These are phyloP conservation scores for Grifola frondosa DNA, from an alignment of 1,284 basidiomycete genomes.

Conservation along the genomic window DNA sequence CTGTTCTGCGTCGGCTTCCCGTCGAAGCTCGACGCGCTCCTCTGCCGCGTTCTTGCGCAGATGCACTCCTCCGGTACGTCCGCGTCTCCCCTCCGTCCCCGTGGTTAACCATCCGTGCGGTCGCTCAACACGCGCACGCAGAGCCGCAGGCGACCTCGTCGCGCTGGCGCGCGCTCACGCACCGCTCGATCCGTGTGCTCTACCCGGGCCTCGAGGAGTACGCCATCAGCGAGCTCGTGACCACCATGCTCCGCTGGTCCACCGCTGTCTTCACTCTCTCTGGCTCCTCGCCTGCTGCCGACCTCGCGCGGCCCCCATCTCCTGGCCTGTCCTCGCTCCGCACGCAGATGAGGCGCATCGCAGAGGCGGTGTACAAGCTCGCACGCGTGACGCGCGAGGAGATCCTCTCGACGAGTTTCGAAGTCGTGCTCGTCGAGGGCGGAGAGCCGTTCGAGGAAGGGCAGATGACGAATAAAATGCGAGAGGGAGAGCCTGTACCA, in stretches of 20 bases:
- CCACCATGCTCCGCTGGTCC: slow-evolving; percentile 70
- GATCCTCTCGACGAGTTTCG: slow-evolving; percentile 71
- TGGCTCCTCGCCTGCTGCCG: slow-evolving; percentile 45
- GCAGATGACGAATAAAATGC: slow-evolving; percentile 67
- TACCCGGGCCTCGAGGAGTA: slow-evolving; percentile 67
- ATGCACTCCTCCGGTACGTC: slow-evolving; percentile 61
- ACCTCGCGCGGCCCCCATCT: slow-evolving; percentile 31
- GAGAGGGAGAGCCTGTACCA: slow-evolving; percentile 48
- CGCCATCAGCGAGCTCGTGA: slow-evolving; percentile 62
- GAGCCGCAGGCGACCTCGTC: slow-evolving; percentile 76
- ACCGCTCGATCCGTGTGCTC: slow-evolving; percentile 62
- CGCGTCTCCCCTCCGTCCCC: slow-evolving; percentile 6
- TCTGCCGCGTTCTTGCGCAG: slow-evolving; percentile 63
- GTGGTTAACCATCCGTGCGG: slow-evolving; percentile 12
- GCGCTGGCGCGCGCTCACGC: slow-evolving; percentile 70
- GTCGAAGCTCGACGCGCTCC: slow-evolving; percentile 61
- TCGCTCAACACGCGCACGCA: slow-evolving; percentile 23
- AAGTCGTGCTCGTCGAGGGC: slow-evolving; percentile 58
- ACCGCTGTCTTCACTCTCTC: slow-evolving; percentile 64
- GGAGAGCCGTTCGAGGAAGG: slow-evolving; percentile 48
- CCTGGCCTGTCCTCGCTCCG: slow-evolving; percentile 39
- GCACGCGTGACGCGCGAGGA: slow-evolving; percentile 64
- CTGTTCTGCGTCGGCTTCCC: slow-evolving; percentile 73
- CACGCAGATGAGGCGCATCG: slow-evolving; percentile 60
- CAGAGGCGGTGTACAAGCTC: slow-evolving; percentile 57